Evolutionary conservation across 495 filamentous ascomycete species (phyloP), one percentile per base, ranked within the genome.

Genomic region (Choiromyces venosus): DNA sequence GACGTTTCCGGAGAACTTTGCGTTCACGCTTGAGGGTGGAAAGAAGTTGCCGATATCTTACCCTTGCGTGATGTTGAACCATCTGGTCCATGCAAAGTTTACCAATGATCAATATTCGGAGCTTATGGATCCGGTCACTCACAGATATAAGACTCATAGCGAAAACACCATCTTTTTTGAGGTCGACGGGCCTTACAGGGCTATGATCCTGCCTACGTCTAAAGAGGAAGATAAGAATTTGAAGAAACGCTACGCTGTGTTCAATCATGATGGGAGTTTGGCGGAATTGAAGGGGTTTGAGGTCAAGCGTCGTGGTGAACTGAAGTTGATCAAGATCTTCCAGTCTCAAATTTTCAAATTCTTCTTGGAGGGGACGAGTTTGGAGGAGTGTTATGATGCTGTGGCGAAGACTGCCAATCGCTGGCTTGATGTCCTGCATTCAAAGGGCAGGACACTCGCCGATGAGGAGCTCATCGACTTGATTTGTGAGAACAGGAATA

Each of bases 111-210:
- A 98, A 76, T 99, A 99, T 80, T 93, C 98, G 82, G 92, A 92
- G 0, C 85, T 99, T 33, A 86, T 89, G 0, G 93, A 98, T 78
- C 89, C 88, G 3, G 84, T 86, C 42, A 91, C 89, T 0, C 93
- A 93, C 87, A 91, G 88, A 78, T 99, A 99, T 80, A 91, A 96
- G 79, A 98, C 94, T 0, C 90, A 94, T 79, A 97, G 94, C 82
- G 95, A 99, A 78, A 99, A 99, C 83, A 92, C 94, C 36, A 99
- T 99, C 81, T 98, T 99, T 85, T 99, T 99, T 83, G 95, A 99
- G 82, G 95, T 99, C 37, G 95, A 99, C 79, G 95, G 95, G 5
- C 95, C 95, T 0, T 99, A 99, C 85, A 90, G 87, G 82, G 95
- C 95, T 74, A 99, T 99, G 95, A 91, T 99, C 67, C 83, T 99